Evolutionary conservation across 352 stramenopile genomes (phyloP).

Genomic region (Globisporangium spiculum): DNA sequence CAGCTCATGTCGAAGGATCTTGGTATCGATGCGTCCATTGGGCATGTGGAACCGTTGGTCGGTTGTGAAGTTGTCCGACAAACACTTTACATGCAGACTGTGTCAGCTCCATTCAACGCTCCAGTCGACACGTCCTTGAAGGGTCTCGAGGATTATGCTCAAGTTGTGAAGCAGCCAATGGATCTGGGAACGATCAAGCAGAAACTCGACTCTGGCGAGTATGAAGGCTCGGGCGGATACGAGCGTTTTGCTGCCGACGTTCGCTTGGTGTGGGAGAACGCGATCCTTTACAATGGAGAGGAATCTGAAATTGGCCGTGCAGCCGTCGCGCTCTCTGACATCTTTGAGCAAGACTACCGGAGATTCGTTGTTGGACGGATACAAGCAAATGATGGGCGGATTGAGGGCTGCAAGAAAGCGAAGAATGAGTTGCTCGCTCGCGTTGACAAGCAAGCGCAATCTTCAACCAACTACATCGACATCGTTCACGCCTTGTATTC

Average conservation of each 20-base stretch:
- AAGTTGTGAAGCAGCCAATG: constrained; percentile 88
- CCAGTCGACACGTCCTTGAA: constrained; percentile 79
- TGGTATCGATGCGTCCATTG: constrained; percentile 69
- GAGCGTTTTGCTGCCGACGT: constrained; percentile 72
- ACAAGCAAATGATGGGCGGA: constrained; percentile 49
- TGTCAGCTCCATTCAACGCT: constrained; percentile 74
- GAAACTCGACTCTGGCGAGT: constrained; percentile 67
- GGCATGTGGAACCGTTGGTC: constrained; percentile 66
- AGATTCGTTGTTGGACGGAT: constrained; percentile 64
- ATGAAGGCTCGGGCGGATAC: constrained; percentile 57
- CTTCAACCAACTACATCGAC: constrained; percentile 45
- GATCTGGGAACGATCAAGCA: constrained; percentile 88
- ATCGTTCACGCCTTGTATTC: constrained; percentile 71
- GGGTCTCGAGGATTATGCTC: constrained; percentile 83
- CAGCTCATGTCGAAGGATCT: constrained; percentile 82
- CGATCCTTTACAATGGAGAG: constrained; percentile 72
- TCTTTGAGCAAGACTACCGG: constrained; percentile 83
- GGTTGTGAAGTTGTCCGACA: constrained; percentile 79
- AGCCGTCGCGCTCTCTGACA: constrained; percentile 66
- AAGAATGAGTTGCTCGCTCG: constrained; percentile 28
- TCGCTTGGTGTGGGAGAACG: constrained; percentile 85
- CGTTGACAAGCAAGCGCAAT: constrained; percentile 20
- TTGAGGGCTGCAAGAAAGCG: constrained; percentile 50
- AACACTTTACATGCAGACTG: constrained; percentile 81
- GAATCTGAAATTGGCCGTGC: constrained; percentile 72